These are phyloP conservation scores for Dissophora ornata DNA, from an alignment of 192 early-diverging fungal genomes.

Conservation along the genomic window DNA sequence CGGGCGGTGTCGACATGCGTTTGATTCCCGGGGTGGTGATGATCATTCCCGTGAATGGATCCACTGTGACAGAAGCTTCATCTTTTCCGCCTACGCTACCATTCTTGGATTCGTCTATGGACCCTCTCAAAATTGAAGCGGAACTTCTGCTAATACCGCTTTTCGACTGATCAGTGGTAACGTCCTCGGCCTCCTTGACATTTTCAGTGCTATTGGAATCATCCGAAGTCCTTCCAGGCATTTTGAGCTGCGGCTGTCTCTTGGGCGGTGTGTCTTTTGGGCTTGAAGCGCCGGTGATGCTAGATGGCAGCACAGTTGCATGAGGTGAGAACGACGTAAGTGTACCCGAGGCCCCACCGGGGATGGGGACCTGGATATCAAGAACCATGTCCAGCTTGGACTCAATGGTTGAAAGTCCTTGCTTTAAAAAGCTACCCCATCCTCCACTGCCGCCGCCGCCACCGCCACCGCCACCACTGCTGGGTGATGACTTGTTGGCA, in stretches of 20 bases:
- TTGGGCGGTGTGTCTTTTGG: slow-evolving; percentile 5
- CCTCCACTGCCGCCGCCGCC: slow-evolving; percentile 15
- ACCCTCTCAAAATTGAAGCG: neutral
- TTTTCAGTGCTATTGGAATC: neutral
- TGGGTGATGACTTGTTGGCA: slow-evolving; percentile 23
- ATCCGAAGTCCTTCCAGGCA: neutral
- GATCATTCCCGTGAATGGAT: slow-evolving; percentile 64
- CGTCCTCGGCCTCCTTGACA: neutral
- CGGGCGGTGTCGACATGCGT: slow-evolving; percentile 37
- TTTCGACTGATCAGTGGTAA: neutral
- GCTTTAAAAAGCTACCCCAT: slow-evolving; percentile 79
- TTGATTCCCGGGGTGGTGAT: slow-evolving; percentile 51
- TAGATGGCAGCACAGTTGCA: slow-evolving; percentile 25
- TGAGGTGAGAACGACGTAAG: slow-evolving; percentile 38
- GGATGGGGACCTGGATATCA: slow-evolving; percentile 65
- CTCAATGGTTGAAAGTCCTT: slow-evolving; percentile 79
- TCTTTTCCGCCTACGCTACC: slow-evolving; percentile 2
- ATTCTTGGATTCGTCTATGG: slow-evolving; percentile 7
- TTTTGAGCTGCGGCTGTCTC: neutral
- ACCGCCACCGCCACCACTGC: slow-evolving; percentile 1
- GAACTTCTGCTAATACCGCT: neutral
- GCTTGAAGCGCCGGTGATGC: neutral
- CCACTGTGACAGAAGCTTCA: slow-evolving; percentile 36
- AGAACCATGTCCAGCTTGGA: slow-evolving; percentile 79
- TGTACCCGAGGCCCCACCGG: slow-evolving; percentile 21